Evolutionary conservation across 805 yeast species (phyloP), one percentile per base, ranked within the genome.

Genomic region (Candida bentonensis): DNA sequence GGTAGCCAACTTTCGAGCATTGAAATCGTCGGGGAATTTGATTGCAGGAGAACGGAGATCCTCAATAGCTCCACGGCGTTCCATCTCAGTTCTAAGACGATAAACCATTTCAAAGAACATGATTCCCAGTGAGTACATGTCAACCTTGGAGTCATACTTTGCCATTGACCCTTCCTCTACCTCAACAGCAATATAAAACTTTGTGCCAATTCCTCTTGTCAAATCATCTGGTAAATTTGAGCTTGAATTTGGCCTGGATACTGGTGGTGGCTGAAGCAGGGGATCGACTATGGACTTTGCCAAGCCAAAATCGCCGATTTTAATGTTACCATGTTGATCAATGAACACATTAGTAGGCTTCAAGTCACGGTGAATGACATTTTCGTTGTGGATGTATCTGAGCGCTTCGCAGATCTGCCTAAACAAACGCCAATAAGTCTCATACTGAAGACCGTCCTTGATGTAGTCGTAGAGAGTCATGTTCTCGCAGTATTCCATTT

Each of bases 401-500:
- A 92, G 70, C 0, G 96, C 98, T 54, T 89, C 96, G 21, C 88
- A 63, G 2, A 88, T 74, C 58, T 89, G 96, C 39, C 95, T 69
- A 50, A 92, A 73, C 3, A 89, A 67, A 47, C 96, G 69, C 95
- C 96, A 92, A 57, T 88, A 89, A 53, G 84, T 94, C 47, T 76
- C 82, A 0, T 84, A 67, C 42, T 82, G 76, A 11, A 92, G 67
- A 0, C 86, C 87, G 46, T 80, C 84, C 34, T 76, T 73, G 41
- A 92, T 89, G 48, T 92, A 65, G 62, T 92, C 95, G 43, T 74
- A 73, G 23, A 92, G 63, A 0, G 99, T 89, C 46, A 84, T 85
- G 57, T 89, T 92, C 56, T 92, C 98, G 63, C 99, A 92, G 55
- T 92, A 92, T 60, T 92, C 98, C 99, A 92, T 92, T 58, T 92